Evolutionary conservation across 257 asterid species (phyloP).

Genomic region (Nicotiana sylvestris): DNA sequence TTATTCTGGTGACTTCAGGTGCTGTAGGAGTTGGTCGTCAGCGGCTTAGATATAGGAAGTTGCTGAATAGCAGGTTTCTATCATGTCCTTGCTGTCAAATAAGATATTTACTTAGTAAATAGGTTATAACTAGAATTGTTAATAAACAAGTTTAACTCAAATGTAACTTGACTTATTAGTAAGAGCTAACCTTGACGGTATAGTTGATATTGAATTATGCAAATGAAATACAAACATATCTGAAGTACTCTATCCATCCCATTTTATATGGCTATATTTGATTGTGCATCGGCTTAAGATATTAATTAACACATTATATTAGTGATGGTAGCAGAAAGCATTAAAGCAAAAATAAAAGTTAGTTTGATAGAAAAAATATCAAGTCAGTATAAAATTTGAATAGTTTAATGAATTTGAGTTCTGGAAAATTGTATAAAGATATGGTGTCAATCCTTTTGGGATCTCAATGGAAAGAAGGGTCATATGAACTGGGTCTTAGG

Average conservation of each 20-base stretch:
- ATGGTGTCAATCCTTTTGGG: not conserved
- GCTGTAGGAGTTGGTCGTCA: conserved; percentile 99
- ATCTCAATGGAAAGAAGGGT: not conserved
- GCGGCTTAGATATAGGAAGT: conserved; percentile 72
- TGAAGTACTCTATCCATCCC: no score
- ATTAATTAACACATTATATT: not conserved
- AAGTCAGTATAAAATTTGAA: not conserved
- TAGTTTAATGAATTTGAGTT: not conserved
- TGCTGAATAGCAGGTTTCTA: conserved; percentile 79
- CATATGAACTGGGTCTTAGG: not conserved
- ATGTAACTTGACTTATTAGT: not conserved
- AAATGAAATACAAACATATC: no score
- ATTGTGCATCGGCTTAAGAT: not conserved
- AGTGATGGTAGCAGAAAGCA: not conserved
- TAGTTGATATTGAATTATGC: not conserved
- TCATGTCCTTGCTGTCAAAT: not conserved
- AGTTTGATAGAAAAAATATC: not conserved
- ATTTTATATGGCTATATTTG: no score
- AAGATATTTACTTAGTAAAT: not conserved
- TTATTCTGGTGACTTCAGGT: conserved; percentile 93
- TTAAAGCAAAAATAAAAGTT: not conserved
- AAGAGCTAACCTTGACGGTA: not conserved
- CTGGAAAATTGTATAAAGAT: not conserved
- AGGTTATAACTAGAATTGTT: not conserved
- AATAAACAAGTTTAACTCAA: not conserved